Evolutionary conservation across 169 alveolate genomes (phyloP), one percentile per base, ranked within the genome.

Genomic region (Cystoisospora suis): DNA sequence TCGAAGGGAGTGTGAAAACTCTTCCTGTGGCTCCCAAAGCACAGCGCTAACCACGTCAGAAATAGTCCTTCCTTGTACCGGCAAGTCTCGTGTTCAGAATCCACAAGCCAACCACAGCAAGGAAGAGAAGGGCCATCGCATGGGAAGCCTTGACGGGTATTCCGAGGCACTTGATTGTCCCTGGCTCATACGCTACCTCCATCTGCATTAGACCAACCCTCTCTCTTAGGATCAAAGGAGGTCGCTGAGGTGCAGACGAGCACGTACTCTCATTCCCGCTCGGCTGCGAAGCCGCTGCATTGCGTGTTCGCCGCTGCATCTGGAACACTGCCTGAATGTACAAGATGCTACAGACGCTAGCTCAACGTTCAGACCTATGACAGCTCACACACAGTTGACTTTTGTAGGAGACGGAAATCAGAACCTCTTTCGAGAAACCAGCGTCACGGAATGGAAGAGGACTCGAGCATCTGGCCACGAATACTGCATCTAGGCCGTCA

Each of bases 51-150:
- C n/a, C n/a, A n/a, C n/a, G n/a, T n/a, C n/a, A n/a, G n/a, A n/a
- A n/a, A n/a, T n/a, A n/a, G n/a, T n/a, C n/a, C n/a, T 40, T 4
- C 15, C 46, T 34, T 9, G 47, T 72, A 7, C 56, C 83, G 7
- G 58, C 83, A 34, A 72, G 56, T 72, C 83, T 72, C 32, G 83
- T 72, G 83, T 72, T 72, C 46, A 72, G 58, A 72, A 72, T 72
- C 83, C 83, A 72, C 56, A 72, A 40, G 58, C 23, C 42, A 40
- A 72, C 46, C 9, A 72, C 83, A 15, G 83, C 83, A 34, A 72
- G 23, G 32, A 72, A 12, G 56, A 72, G 53, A 38, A 40, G 20
- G 3, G 56, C 83, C 56, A 72, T 72, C 38, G 27, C 83, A 72
- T 72, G 83, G 45, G 83, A 23, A 17, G 83, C 83, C 20, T 72